Conservation (phyloP, 306 rosid genomes). For the Cajanus cajan region DNA sequence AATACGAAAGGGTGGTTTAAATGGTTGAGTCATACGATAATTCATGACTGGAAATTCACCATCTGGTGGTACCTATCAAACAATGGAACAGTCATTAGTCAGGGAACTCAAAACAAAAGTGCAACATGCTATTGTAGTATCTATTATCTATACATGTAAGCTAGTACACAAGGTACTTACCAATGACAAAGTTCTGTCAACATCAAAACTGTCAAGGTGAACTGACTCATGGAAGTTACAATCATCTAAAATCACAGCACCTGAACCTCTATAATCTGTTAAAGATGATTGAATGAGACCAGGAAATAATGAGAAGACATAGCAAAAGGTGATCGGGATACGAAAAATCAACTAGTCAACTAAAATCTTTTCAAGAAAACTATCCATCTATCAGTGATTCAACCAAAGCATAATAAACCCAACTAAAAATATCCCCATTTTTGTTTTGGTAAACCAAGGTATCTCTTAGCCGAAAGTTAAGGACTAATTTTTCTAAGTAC, state of each 20-base stretch:
- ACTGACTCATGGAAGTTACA: conserved; percentile 98
- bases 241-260: conserved; percentile 79
- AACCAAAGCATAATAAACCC: background rate
- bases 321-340: conserved; percentile 4
- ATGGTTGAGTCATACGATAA: conserved; percentile 85
- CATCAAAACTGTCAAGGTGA: conserved; percentile 75
- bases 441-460: too few relatives aligned
- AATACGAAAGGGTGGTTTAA: conserved; percentile 84
- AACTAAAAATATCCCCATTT: conserved; percentile 10
- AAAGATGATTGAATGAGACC: conserved; percentile 28
- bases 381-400: background rate
- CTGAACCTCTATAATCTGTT: conserved; percentile 78
- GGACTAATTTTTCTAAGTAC: too few relatives aligned
- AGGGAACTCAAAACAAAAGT: background rate
- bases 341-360: background rate
- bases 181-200: conserved; percentile 76
- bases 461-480: too few relatives aligned
- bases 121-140: background rate
- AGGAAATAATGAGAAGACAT: conserved; percentile 11
- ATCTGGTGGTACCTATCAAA: conserved; percentile 76
- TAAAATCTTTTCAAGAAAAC: conserved; percentile 20
- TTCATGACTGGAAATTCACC: conserved; percentile 98
- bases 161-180: conserved; percentile 47
- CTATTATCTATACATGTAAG: background rate
- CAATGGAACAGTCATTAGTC: conserved; percentile 19